These are phyloP conservation scores for Platanthera zijinensis DNA, from an alignment of 106 monocot species.

Conservation along the genomic window DNA sequence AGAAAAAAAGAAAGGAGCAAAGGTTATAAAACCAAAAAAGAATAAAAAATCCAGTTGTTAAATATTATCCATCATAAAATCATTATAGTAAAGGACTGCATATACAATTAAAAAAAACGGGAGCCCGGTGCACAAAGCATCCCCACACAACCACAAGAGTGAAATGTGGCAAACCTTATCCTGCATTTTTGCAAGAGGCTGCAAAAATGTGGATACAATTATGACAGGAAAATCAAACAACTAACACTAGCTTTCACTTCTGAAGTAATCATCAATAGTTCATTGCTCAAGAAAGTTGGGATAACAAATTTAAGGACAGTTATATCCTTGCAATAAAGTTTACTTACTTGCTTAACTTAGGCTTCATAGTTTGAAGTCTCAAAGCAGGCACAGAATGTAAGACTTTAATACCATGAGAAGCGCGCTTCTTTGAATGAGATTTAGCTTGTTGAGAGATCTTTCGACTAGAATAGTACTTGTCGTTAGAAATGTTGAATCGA, in stretches of 20 bases:
- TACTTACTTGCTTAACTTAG: slow-evolving; percentile 83
- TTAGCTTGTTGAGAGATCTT: slow-evolving; percentile 77
- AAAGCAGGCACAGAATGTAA: slow-evolving; percentile 91
- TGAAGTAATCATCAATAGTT: not conserved
- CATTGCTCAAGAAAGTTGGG: not conserved
- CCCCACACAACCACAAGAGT: too few relatives aligned
- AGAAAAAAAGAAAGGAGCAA: too few relatives aligned
- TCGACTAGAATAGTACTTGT: slow-evolving; percentile 81
- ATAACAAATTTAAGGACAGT: not conserved
- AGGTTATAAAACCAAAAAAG: not conserved
- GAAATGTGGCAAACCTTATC: too few relatives aligned
- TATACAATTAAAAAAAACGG: too few relatives aligned
- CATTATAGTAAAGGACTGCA: not conserved
- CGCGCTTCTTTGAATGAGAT: slow-evolving; percentile 81
- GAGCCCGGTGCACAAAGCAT: too few relatives aligned
- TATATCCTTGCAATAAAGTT: not conserved
- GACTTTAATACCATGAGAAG: slow-evolving; percentile 54
- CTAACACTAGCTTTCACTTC: not conserved
- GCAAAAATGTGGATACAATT: not conserved
- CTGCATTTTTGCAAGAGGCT: too few relatives aligned
- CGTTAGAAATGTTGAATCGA: slow-evolving; percentile 90
- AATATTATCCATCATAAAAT: not conserved
- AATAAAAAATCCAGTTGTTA: not conserved
- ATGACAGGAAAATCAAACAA: not conserved
- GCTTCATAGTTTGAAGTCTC: slow-evolving; percentile 94